These are phyloP conservation scores for Talaromyces liani DNA, from an alignment of 495 filamentous ascomycete genomes.

Conservation along the genomic window DNA sequence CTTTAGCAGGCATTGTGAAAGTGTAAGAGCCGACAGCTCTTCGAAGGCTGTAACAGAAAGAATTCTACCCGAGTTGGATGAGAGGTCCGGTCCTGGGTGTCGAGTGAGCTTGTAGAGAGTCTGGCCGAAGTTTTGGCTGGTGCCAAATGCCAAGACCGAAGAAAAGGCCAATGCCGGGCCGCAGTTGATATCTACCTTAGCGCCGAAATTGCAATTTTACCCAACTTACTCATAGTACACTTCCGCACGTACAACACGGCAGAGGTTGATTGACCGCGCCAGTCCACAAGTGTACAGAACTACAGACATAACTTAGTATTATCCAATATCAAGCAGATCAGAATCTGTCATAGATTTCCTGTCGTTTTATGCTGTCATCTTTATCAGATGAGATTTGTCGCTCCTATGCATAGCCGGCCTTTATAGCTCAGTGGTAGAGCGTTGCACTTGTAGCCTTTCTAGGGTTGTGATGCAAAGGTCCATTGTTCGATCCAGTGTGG, in stretches of 20 bases:
- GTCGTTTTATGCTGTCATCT: too few relatives aligned
- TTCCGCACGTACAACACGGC: neutral
- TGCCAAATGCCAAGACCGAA: slow-evolving; percentile 3
- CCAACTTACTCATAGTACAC: neutral
- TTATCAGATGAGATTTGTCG: neutral
- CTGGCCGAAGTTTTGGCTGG: neutral
- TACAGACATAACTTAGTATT: neutral
- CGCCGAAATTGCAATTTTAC: neutral
- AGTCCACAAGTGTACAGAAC: neutral
- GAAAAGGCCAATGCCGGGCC: neutral
- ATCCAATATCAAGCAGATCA: too few relatives aligned
- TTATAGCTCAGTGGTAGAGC: neutral
- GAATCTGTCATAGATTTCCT: too few relatives aligned
- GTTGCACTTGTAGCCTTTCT: neutral
- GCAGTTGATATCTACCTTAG: neutral
- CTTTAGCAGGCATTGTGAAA: slow-evolving; percentile 44
- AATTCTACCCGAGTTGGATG: neutral
- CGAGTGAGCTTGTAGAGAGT: neutral
- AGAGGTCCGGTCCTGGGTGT: neutral
- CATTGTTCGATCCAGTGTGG: neutral
- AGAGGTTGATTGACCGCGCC: neutral
- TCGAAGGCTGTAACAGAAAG: neutral
- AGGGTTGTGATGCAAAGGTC: neutral
- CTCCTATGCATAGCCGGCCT: neutral
- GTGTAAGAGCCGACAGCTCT: neutral